These are phyloP conservation scores for Paracoccidioides lutzii DNA, from an alignment of 2,329 filamentous ascomycete species.

Conservation along the genomic window DNA sequence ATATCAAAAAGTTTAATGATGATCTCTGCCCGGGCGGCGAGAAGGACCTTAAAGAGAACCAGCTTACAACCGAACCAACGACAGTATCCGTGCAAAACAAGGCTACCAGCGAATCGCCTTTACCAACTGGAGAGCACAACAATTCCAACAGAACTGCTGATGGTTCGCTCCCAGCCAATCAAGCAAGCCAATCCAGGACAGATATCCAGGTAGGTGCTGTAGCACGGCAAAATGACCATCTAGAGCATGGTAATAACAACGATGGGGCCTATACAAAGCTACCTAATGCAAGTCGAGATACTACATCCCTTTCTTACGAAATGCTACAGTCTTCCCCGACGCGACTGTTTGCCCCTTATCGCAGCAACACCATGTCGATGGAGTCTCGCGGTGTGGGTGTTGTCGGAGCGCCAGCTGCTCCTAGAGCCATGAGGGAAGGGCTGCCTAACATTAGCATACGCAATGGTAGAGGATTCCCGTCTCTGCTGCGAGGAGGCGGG, in stretches of 20 bases:
- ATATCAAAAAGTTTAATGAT: slow-evolving; percentile 20
- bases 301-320: slow-evolving; percentile 11
- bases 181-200: slow-evolving; percentile 9
- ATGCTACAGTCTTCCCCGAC: background rate
- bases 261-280: background rate
- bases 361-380: slow-evolving; percentile 18
- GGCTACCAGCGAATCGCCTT: slow-evolving; percentile 1
- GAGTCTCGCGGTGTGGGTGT: slow-evolving; percentile 44
- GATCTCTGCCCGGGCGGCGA: slow-evolving; percentile 25
- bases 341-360: slow-evolving; percentile 14
- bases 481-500: slow-evolving; percentile 18
- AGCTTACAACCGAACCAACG: slow-evolving; percentile 10
- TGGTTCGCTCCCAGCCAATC: slow-evolving; percentile 8
- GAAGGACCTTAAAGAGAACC: slow-evolving; percentile 20
- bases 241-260: background rate
- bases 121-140: background rate
- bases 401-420: slow-evolving; percentile 70
- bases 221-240: background rate
- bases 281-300: slow-evolving; percentile 11
- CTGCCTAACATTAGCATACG: slow-evolving; percentile 68
- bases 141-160: background rate
- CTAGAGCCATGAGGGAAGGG: slow-evolving; percentile 86
- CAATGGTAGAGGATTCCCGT: slow-evolving; percentile 43
- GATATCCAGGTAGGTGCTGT: slow-evolving; percentile 1
- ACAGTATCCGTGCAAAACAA: slow-evolving; percentile 9